Evolutionary conservation across 306 rosid species (phyloP), one percentile per base, ranked within the genome.

Genomic region (Chamaecrista fasciculata): DNA sequence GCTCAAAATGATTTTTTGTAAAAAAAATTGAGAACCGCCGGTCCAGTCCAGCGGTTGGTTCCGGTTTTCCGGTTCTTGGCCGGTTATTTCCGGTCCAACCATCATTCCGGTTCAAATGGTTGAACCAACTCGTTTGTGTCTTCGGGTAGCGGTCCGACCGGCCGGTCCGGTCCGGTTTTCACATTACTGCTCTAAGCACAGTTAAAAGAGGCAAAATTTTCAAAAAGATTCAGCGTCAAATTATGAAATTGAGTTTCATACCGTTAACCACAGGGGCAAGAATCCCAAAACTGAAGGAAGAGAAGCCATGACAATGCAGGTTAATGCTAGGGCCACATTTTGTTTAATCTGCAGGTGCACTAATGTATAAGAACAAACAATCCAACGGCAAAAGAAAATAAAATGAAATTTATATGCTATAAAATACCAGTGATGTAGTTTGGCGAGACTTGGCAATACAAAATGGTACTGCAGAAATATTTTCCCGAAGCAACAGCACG

Each of bases 381-480:
- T 11, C 26, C 47, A 78, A 60, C 53, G 26, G 61, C 40, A 37
- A 49, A 77, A 29, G 47, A 40, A 31, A 37, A 50, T 36, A 12
- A 20, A 6, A 16, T 8, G 24, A 19, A 66, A 60, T 19, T 67
- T 43, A 11, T 24, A 66, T 12, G 49, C 3, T 39, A 55, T 58
- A 43, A 70, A 19, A 57, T 91, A 91, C 97, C 92, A 94, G 77
- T 29, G 99, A 85, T 56, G 94, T 91, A 66, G 99, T 94, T 55
- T 94, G 99, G 69, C 96, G 92, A 67, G 99, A 85, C 85, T 94
- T 94, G 26, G 99, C 95, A 68, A 94, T 84, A 66, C 95, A 94
- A 82, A 94, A 94, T 37, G 99, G 97, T 52, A 94, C 95, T 51
- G 82, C 88, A 37, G 97, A 85, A 78, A 94, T 94, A 71, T 84